Percentiles rank a stretch among this genome's conserved stretches.
These are phyloP conservation scores for Xylaria acuta DNA, from an alignment of 495 filamentous ascomycete species.

Conservation along the genomic window DNA sequence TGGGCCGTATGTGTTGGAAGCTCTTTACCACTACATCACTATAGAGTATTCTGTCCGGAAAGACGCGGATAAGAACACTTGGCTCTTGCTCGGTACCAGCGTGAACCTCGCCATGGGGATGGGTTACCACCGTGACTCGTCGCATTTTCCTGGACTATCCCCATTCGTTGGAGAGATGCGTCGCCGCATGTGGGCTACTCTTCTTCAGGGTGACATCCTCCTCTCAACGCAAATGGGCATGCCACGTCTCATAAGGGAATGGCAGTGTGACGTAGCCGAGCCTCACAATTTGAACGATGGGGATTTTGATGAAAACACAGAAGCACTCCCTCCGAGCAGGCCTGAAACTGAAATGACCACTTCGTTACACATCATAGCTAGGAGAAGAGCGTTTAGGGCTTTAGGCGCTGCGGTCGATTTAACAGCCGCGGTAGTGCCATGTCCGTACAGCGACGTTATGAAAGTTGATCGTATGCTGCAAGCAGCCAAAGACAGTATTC, in stretches of 20 bases:
- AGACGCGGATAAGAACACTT: conserved; percentile 44
- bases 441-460: conserved; percentile 46
- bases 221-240: conserved; percentile 55
- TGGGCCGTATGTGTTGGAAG: conserved; percentile 48
- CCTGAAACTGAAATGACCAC: conserved; percentile 48
- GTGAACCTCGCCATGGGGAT: conserved; percentile 47
- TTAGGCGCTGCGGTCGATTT: conserved; percentile 53
- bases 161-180: conserved; percentile 52
- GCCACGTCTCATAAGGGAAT: conserved; percentile 51
- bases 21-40: conserved; percentile 44
- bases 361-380: conserved; percentile 47
- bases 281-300: conserved; percentile 53
- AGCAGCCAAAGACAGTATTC: conserved; percentile 42
- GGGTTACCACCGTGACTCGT: conserved; percentile 49
- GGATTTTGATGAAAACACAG: conserved; percentile 49
- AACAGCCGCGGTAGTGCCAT: conserved; percentile 35
- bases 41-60: conserved; percentile 41
- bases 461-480: conserved; percentile 46
- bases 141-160: conserved; percentile 42
- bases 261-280: conserved; percentile 50
- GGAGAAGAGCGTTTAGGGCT: conserved; percentile 48
- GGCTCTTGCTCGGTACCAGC: conserved; percentile 44
- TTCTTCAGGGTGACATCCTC: conserved; percentile 47
- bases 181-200: conserved; percentile 46
- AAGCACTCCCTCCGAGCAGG: conserved; percentile 45